Base-by-base conservation (phyloP, 163 green algal genomes). In the Coccomyxa subellipsoidea region DNA sequence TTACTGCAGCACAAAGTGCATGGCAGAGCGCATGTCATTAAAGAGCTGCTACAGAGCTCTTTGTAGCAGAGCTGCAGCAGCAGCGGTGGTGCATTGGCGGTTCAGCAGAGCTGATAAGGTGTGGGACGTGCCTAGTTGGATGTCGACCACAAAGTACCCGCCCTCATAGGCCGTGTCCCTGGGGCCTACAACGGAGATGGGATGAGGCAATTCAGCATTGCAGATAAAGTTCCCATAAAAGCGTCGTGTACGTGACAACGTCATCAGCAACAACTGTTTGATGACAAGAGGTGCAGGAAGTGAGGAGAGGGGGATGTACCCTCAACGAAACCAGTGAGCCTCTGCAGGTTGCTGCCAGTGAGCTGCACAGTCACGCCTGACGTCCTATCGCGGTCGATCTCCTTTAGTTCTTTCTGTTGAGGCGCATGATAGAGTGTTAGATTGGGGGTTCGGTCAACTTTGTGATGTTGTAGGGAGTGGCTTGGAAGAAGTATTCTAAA, bases 111-210 rank as follows among this genome's bases (percentile, higher is more conserved):
- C 29, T 35, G 29, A 7, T 36, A 15, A 38, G 7, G n/a, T 35
- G 69, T 23, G 7, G 21, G 69, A 38, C 73, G 32, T 36, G 90
- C 88, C 87, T 18, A 95, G 81, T 38, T 88, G 66, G 29, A 95
- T 95, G 80, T 93, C 87, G 0, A 95, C 85, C 5, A 90, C 89
- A 59, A 93, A 95, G 18, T 85, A 77, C 40, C 92, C 92, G 27
- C 90, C 89, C 6, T 92, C 87, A 75, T 94, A 95, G 0, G 91
- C 84, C 2, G 91, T 93, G 79, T 95, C 91, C 18, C 77, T 82
- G 0, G 91, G 91, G 21, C 91, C 90, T 92, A 84, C 81, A 59
- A 34, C 18, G 27, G 21, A 72, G 37, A 75, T n/a, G n/a, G n/a
- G n/a, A n/a, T n/a, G n/a, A n/a, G n/a, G n/a, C n/a, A n/a, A n/a